Evolutionary conservation across 805 yeast species (phyloP), one percentile per base, ranked within the genome.

Genomic region (Hanseniaspora guilliermondii): DNA sequence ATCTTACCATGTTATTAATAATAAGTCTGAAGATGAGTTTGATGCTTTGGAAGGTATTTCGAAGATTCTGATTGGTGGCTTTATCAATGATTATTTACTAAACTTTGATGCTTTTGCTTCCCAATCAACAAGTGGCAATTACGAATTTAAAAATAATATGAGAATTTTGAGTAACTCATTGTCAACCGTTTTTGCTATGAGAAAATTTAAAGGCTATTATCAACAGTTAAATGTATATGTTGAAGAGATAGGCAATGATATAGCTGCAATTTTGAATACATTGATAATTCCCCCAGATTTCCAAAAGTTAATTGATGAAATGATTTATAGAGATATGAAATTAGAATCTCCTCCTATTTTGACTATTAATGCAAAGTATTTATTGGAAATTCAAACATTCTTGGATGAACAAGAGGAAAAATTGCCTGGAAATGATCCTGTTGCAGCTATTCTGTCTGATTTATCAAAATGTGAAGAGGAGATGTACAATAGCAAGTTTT

Each of bases 11-110:
- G 56, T 60, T 5, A 69, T 74, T 8, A 70, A 73, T 49, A 65
- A 69, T 16, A 73, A 71, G 32, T 80, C 77, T 60, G 83, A 89
- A 0, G 76, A 77, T 14, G 82, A 77, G 57, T 56, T 76, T 58
- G 87, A 84, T 59, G 95, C 89, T 60, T 72, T 88, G 58, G 74
- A 76, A 14, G 72, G 78, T 5, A 76, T 75, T 49, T 76, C 73
- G 17, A 67, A 59, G n/a, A 59, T 66, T 1, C 49, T 68, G 9
- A 58, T 67, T 25, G 60, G 61, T 6, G 56, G 59, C 1, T 62
- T 67, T 42, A 57, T 64, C 11, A 56, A 56, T 8, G 66, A 62
- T 37, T 65, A 59, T 45, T 44, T 65, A 35, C 24, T 36, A 16
- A 61, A 62, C 27, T 55, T 64, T n/a, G 32, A 56, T 1, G 52